Percentiles rank a stretch among this genome's conserved stretches.
These are phyloP conservation scores for Hemileia vastatrix DNA, from an alignment of 1,284 basidiomycete species.

Conservation along the genomic window DNA sequence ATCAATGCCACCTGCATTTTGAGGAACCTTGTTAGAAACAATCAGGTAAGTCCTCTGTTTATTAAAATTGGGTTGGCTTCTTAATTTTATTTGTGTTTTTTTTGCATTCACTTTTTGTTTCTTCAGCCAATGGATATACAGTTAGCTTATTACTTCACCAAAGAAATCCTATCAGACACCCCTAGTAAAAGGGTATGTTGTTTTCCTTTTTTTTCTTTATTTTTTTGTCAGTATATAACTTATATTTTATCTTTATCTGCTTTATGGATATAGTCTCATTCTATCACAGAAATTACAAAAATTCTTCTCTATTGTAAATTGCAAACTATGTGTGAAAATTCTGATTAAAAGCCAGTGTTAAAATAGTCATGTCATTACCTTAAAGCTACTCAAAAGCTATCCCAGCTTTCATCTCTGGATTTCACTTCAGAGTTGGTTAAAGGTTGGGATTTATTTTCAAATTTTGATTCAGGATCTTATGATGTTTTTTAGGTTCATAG, in stretches of 20 bases:
- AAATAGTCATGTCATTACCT: slow-evolving; percentile 71
- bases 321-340: slow-evolving; percentile 61
- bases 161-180: slow-evolving; percentile 59
- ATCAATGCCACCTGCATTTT: slow-evolving; percentile 21
- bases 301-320: slow-evolving; percentile 70
- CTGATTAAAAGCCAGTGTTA: slow-evolving; percentile 60
- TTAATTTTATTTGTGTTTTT: neutral
- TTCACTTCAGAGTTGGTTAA: too few relatives aligned
- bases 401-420: too few relatives aligned
- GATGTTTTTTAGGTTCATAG: too few relatives aligned
- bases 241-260: too few relatives aligned
- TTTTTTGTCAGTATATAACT: too few relatives aligned
- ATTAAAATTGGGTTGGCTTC: neutral
- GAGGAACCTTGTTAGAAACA: slow-evolving; percentile 19
- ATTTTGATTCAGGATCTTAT: too few relatives aligned
- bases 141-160: slow-evolving; percentile 33
- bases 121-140: slow-evolving; percentile 24
- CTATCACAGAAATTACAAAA: slow-evolving; percentile 59
- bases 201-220: too few relatives aligned
- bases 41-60: slow-evolving; percentile 22
- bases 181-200: slow-evolving; percentile 69
- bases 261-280: too few relatives aligned
- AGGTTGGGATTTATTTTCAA: too few relatives aligned
- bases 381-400: slow-evolving; percentile 48
- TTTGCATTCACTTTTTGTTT: neutral